phyloP scores from a whole-genome alignment of 2,329 filamentous ascomycete genomes.

The Claviceps digitariae region DNA sequence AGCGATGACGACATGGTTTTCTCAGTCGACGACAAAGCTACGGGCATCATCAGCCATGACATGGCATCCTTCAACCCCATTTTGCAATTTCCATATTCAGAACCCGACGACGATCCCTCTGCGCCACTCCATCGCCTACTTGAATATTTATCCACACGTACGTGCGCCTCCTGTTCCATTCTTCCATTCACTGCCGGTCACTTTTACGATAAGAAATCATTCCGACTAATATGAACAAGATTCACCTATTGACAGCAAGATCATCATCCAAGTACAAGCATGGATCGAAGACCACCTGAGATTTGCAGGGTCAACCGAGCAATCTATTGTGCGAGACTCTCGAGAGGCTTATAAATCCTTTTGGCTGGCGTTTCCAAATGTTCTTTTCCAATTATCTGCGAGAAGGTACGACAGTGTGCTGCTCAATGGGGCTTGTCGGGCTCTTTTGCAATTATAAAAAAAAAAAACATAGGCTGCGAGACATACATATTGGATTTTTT shows the following conservation, averaged over 20 bases:
- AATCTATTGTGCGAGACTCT: constrained; percentile 25
- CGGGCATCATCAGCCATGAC: constrained; percentile 12
- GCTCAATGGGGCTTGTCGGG: neutral
- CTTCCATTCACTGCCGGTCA: neutral
- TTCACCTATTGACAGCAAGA: constrained; percentile 26
- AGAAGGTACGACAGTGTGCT: constrained; percentile 25
- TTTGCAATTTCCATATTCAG: constrained; percentile 31
- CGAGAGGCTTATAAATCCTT: constrained; percentile 32
- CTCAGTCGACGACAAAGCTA: constrained; percentile 19
- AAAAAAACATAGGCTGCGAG: neutral
- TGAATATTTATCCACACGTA: constrained; percentile 23
- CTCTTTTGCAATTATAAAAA: neutral
- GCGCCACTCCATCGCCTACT: constrained; percentile 23
- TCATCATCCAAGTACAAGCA: constrained; percentile 28
- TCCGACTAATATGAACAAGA: constrained; percentile 17
- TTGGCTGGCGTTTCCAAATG: constrained; percentile 38
- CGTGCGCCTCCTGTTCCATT: constrained; percentile 2
- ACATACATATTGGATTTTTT: neutral
- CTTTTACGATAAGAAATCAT: neutral
- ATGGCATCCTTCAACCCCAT: constrained; percentile 26
- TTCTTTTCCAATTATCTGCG: constrained; percentile 23
- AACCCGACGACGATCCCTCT: constrained; percentile 16
- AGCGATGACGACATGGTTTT: constrained; percentile 16
- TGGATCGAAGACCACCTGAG: constrained; percentile 39
- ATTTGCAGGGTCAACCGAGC: constrained; percentile 23